Evolutionary conservation across 1,139 yeast genomes (phyloP).

Genomic region (Saccharomyces hybrid): DNA sequence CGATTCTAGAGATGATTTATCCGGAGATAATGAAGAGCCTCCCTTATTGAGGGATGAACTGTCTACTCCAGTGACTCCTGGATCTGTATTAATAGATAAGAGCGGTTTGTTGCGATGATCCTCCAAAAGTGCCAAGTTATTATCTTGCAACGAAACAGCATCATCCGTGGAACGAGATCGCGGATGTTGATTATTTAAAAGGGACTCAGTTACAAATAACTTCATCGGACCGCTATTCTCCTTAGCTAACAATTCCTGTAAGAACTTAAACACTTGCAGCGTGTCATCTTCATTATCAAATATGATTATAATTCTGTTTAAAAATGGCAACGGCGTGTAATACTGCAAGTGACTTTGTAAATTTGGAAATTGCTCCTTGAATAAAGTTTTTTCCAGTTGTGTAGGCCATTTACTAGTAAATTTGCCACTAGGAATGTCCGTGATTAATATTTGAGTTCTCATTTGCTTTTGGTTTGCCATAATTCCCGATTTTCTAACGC

Average conservation of each 20-base stretch:
- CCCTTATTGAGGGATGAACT: conserved; percentile 15
- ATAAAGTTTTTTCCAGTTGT: conserved; percentile 18
- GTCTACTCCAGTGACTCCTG: conserved; percentile 16
- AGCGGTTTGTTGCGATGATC: conserved; percentile 13
- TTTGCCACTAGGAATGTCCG: conserved; percentile 24
- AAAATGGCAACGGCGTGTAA: conserved; percentile 27
- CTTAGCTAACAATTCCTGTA: conserved; percentile 9
- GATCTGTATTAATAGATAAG: conserved; percentile 24
- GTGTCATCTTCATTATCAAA: conserved; percentile 22
- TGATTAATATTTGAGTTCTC: conserved; percentile 26
- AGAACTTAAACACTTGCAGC: conserved; percentile 14
- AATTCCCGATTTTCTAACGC: not conserved
- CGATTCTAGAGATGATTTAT: conserved; percentile 19
- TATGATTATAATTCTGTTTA: conserved; percentile 27
- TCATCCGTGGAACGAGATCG: conserved; percentile 18
- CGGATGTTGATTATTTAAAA: conserved; percentile 14
- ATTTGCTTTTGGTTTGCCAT: conserved; percentile 3
- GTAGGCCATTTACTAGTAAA: conserved; percentile 25
- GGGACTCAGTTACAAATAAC: conserved; percentile 25
- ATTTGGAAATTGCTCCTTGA: conserved; percentile 19
- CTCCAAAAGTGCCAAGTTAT: not conserved
- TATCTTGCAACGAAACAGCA: not conserved
- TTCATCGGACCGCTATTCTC: conserved; percentile 11
- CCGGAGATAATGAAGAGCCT: conserved; percentile 28
- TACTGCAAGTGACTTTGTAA: conserved; percentile 19